Base-by-base conservation (phyloP, 2,329 filamentous ascomycete species). In the Phyllosticta ampelicida region DNA sequence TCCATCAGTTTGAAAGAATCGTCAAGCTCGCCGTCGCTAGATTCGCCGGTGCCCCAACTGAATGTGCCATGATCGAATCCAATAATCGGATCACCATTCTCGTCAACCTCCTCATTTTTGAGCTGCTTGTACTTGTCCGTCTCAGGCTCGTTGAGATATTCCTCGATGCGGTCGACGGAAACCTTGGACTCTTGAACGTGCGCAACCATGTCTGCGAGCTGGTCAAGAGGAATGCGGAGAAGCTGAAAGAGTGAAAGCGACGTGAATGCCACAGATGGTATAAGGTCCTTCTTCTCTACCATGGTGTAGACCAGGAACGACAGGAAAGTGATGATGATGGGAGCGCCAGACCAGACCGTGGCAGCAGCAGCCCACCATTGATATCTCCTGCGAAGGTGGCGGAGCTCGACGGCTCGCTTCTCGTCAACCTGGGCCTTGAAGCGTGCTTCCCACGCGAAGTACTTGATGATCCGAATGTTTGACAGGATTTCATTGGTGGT, bases 381-480 rank as follows among this genome's bases (percentile, higher is more conserved):
- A 74, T 95, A 99, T 61, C 92, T 84, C 48, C 82, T 82, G 59
- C 90, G 86, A 57, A 99, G 74, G 29, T 89, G 84, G 65, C 81
- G 84, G 55, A 99, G 79, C 71, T 99, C 94, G 2, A 78, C 78
- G 50, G 79, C 78, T 62, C 94, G 85, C 75, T 96, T 96, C 70
- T 96, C 92, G 61, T 95, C 87, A 30, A 99, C 90, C 57, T 89
- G 84, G 20, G 83, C 82, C 59, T 88, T 83, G 70, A 96, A 99
- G 2, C 92, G 87, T 65, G 90, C 85, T 71, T 99, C 94, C 94
- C 94, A 99, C 0, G 94, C 92, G 70, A 99, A 99, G 73, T 94
- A 99, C 70, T 99, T 99, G 81, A 99, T 97, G 70, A 99, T 96
- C 55, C 94, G 85, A 63, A 99, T 97, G 66, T 97, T 99, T 68